These are phyloP conservation scores for Penicillium steckii DNA, from an alignment of 495 filamentous ascomycete species.

Conservation along the genomic window DNA sequence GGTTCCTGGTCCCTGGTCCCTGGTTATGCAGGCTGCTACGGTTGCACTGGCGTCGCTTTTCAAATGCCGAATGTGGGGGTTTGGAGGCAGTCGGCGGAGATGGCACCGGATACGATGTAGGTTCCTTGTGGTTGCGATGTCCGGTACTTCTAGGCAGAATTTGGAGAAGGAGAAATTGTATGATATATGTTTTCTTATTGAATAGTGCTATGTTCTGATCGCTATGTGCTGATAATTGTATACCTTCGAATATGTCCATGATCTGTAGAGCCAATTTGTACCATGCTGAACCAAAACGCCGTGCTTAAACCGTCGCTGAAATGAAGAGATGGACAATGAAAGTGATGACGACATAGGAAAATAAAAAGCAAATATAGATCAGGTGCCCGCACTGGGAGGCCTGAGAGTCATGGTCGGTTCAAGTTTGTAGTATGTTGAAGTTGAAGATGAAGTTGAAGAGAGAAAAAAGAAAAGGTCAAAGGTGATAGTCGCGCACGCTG, in stretches of 20 bases:
- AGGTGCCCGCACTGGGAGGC: slow-evolving; percentile 11
- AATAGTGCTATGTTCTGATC: not conserved
- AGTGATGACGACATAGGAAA: slow-evolving; percentile 1
- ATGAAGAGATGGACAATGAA: not conserved
- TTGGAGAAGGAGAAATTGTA: not conserved
- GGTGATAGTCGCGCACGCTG: not conserved
- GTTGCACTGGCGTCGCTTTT: not conserved
- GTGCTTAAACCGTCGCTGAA: not conserved
- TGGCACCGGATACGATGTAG: not conserved
- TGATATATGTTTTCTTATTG: not conserved
- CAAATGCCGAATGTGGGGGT: not conserved
- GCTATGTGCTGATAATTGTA: not conserved
- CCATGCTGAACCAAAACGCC: not conserved
- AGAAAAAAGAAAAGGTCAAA: not conserved
- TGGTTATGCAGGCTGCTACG: not conserved
- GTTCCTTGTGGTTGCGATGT: not conserved
- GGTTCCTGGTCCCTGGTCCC: not conserved
- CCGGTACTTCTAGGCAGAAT: not conserved
- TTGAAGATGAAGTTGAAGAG: not conserved
- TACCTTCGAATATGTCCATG: not conserved
- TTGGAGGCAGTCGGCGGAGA: not conserved
- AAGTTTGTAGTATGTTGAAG: not conserved
- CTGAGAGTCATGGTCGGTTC: slow-evolving; percentile 6
- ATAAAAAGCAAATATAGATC: slow-evolving; percentile 6
- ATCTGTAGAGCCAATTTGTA: not conserved